Evolutionary conservation across 257 asterid species (phyloP), one percentile per base, ranked within the genome.

Genomic region (Agastache rugosa): DNA sequence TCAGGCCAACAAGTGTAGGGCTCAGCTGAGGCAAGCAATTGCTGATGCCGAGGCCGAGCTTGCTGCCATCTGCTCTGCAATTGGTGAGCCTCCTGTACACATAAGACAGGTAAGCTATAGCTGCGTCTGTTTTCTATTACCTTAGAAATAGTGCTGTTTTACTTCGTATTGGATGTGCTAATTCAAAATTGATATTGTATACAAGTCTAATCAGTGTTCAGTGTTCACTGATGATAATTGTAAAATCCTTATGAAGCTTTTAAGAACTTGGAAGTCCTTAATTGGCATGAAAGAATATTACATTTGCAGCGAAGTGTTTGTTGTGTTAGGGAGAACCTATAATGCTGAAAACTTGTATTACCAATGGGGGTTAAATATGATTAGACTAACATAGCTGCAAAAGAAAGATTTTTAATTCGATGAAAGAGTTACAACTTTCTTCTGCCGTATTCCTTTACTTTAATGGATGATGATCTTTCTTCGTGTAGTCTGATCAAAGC

Each of bases 11-110:
- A 95, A 72, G 84, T 60, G 84, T 63, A 89, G 99, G 78, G 96
- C 96, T 76, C 97, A 92, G 88, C 85, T 95, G 75, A 84, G 99
- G 85, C 96, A 86, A 79, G 96, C 94, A 58, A 95, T 95, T 92
- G 99, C 99, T 74, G 98, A 95, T 72, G 87, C 99, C n/a, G 99
- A 95, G 85, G 94, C 98, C 3, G 97, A 95, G 83, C 90, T 95
- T 58, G 99, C 99, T 61, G 87, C 86, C 67, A 88, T 95, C 59
- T 95, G 98, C 78, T 82, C 99, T 50, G 84, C 99, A 8, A 87
- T 92, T 95, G 99, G 99, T 51, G 98, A 95, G 87, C 84, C 86
- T 65, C 98, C 99, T 7, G 96, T 95, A 19, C 96, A 92, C 83
- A 89, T 85, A 85, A 87, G 96, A 66, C 98, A 91, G 98, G 98